Conservation (phyloP, 2,329 filamentous ascomycete species). For the Epichloe aotearoae region DNA sequence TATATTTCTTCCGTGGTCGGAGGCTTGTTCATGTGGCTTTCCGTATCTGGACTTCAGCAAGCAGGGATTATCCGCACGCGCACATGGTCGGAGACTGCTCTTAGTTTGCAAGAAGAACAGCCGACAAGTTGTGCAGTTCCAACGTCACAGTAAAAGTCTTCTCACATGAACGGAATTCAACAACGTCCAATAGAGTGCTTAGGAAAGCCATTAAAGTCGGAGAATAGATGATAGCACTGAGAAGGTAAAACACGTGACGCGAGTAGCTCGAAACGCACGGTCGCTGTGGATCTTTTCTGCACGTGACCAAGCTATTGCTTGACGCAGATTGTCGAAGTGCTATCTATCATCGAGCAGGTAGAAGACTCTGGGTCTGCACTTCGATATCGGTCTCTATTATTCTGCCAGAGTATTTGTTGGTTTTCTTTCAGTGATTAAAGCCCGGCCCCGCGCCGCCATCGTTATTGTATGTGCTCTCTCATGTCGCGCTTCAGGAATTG, state of each 20-base stretch:
- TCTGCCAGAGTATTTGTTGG: slow-evolving; percentile 28
- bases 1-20: no score
- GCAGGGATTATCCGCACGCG: no score
- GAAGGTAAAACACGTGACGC: neutral
- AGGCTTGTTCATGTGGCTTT: no score
- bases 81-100: no score
- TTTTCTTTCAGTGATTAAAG: slow-evolving; percentile 21
- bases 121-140: no score
- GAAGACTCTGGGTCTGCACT: slow-evolving; percentile 7
- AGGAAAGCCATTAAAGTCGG: no score
- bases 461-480: slow-evolving; percentile 17
- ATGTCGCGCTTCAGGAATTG: neutral
- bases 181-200: no score
- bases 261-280: neutral
- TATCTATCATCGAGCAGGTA: neutral
- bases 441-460: slow-evolving; percentile 19
- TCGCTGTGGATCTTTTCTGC: neutral
- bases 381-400: slow-evolving; percentile 24
- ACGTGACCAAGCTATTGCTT: slow-evolving; percentile 3
- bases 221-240: no score
- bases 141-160: no score
- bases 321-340: slow-evolving; percentile 1
- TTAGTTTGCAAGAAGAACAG: no score
- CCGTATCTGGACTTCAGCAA: neutral
- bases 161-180: no score